Evolutionary conservation across 345 rosid species (phyloP).

Genomic region (Bruguiera sexangula): DNA sequence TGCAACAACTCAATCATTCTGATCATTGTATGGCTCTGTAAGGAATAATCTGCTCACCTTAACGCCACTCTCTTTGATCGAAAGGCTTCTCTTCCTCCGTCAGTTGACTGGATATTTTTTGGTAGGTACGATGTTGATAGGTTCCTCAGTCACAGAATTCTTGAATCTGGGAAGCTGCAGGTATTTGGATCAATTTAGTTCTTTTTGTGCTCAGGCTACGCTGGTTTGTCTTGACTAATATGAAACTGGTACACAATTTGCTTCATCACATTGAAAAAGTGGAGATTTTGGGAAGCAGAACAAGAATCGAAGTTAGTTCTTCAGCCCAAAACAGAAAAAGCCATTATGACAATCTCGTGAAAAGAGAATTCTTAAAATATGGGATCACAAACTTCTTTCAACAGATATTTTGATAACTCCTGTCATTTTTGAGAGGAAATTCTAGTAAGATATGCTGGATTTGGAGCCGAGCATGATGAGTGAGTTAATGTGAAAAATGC

Average conservation of each 20-base stretch:
- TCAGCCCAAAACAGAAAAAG: not conserved
- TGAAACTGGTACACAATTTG: not conserved
- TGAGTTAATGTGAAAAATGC: constrained; percentile 51
- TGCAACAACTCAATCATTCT: not conserved
- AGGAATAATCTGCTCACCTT: not conserved
- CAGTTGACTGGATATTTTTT: constrained; percentile 6
- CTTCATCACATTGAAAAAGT: not conserved
- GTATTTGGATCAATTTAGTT: constrained; percentile 20
- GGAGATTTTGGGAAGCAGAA: too few relatives aligned
- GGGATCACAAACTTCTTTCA: not conserved
- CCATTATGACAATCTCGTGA: too few relatives aligned
- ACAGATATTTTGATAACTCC: constrained; percentile 18
- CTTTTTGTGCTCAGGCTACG: not conserved
- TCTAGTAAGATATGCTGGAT: constrained; percentile 61
- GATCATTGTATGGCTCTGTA: not conserved
- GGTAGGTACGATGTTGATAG: constrained; percentile 63
- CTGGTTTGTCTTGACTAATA: not conserved
- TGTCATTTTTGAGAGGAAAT: constrained; percentile 52
- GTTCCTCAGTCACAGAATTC: constrained; percentile 46
- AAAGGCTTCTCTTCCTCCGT: not conserved
- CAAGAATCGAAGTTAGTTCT: too few relatives aligned
- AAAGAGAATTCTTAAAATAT: constrained; percentile 43
- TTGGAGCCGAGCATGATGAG: constrained; percentile 69
- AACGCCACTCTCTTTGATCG: not conserved
- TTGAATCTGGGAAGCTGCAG: constrained; percentile 57